Base-by-base conservation (phyloP, 2,329 filamentous ascomycete genomes). In the Sporothrix globosa region DNA sequence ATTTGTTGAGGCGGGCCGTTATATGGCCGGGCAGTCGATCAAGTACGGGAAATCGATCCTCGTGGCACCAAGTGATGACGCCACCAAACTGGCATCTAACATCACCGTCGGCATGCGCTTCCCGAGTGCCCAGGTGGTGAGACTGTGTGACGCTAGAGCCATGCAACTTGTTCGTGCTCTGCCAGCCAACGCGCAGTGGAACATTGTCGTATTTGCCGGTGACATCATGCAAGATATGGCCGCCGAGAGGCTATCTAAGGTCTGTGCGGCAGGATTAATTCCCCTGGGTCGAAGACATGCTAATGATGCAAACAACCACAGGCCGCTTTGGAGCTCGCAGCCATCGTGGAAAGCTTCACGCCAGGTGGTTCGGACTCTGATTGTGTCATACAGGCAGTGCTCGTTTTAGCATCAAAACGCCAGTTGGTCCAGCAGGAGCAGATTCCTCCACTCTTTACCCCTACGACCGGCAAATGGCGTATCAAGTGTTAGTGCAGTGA, bases 1-100 rank as follows among this genome's bases (percentile, higher is more conserved):
- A n/a, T 89, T 90, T 69, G 79, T 86, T 58, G 82, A 85, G 75
- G 82, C 86, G 1, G 86, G 84, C 0, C 79, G 83, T 69, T 90
- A 88, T 74, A 90, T 84, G 0, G 88, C 88, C 1, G 89, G 89
- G 0, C 80, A 89, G 70, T 87, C 84, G 0, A 82, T 84, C 0
- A 80, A 79, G 67, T 91, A 91, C 73, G 81, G 82, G 2, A 80
- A 82, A 30, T 88, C 85, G 0, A 70, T 75, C 0, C 80, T 89
- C 9, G 85, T 60, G 17, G 30, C 30, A 9, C 30, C 56, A 21
- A 34, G 13, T 27, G 56, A 39, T 4, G 30, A 21, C 17, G 56
- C 17, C 17, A 11, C 41, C 17, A 2, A n/a, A 34, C 19, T 60
- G 56, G 56, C 56, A 9, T 83, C 13, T 73, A 75, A 53, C 3